Conservation (phyloP, 768 basidiomycete species). For the Tricholoma bakamatsutake region DNA sequence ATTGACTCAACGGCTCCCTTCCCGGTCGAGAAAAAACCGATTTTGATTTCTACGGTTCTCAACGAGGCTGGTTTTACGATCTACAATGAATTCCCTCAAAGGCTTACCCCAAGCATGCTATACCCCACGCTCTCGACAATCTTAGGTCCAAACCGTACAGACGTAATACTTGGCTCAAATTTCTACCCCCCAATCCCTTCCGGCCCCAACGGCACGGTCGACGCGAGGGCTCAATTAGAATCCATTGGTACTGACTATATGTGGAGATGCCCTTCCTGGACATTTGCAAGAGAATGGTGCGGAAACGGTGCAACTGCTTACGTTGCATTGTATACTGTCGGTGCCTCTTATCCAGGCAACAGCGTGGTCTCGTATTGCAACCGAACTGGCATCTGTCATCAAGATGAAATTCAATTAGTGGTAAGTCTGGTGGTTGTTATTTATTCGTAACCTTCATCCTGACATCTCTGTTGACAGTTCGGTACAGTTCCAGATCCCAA, state of each 20-base stretch:
- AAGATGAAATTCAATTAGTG: conserved; percentile 79
- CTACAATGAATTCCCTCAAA: conserved; percentile 33
- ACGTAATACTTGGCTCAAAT: conserved; percentile 35
- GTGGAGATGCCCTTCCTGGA: conserved; percentile 69
- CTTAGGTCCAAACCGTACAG: conserved; percentile 43
- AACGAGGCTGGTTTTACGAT: conserved; percentile 72
- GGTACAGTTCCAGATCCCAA: conserved; percentile 56
- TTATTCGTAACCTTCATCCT: neutral
- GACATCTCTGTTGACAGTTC: conserved; percentile 24
- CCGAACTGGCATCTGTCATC: conserved; percentile 62
- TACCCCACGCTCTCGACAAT: conserved; percentile 30
- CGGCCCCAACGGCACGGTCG: conserved; percentile 27
- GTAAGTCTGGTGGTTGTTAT: conserved; percentile 33
- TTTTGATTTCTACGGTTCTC: conserved; percentile 65
- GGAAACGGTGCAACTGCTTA: conserved; percentile 57
- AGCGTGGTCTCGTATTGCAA: conserved; percentile 49
- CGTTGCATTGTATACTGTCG: conserved; percentile 59
- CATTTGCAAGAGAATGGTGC: conserved; percentile 66
- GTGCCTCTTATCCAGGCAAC: conserved; percentile 71
- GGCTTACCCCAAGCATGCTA: conserved; percentile 36
- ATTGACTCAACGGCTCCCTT: conserved; percentile 57
- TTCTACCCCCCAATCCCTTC: conserved; percentile 38
- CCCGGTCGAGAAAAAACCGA: conserved; percentile 63
- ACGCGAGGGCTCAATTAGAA: conserved; percentile 53
- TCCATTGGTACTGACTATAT: conserved; percentile 60